Percentiles rank a stretch among this genome's conserved stretches.
Evolutionary conservation across 345 rosid species (phyloP).

Genomic region (Hevea brasiliensis): DNA sequence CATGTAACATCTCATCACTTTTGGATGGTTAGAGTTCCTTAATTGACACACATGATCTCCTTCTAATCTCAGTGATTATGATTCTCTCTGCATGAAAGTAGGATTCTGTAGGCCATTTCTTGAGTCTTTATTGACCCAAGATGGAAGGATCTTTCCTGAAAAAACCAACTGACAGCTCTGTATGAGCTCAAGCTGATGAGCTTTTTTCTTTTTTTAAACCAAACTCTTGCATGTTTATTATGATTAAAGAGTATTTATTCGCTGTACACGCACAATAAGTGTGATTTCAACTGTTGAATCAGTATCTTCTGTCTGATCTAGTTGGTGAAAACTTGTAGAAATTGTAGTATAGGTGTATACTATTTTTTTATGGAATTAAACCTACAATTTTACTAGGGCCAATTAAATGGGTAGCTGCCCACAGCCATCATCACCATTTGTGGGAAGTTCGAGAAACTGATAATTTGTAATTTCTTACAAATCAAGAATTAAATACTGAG

Average conservation of each 20-base stretch:
- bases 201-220: neutral
- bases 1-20: constrained; percentile 28
- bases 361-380: no score
- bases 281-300: no score
- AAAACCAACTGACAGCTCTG: neutral
- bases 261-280: no score
- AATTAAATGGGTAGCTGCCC: neutral
- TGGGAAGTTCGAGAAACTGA: constrained; percentile 18
- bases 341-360: no score
- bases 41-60: no score
- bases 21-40: neutral
- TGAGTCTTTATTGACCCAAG: constrained; percentile 12
- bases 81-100: neutral
- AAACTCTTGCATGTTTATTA: no score
- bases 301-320: no score
- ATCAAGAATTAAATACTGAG: constrained; percentile 16
- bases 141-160: neutral
- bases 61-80: neutral
- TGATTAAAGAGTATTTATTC: no score
- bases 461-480: constrained; percentile 18
- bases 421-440: neutral
- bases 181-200: neutral
- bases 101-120: neutral
- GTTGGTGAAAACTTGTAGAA: no score
- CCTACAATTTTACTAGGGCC: no score